phyloP scores from a whole-genome alignment of 2,329 filamentous ascomycete genomes.

The Nemania sp. region DNA sequence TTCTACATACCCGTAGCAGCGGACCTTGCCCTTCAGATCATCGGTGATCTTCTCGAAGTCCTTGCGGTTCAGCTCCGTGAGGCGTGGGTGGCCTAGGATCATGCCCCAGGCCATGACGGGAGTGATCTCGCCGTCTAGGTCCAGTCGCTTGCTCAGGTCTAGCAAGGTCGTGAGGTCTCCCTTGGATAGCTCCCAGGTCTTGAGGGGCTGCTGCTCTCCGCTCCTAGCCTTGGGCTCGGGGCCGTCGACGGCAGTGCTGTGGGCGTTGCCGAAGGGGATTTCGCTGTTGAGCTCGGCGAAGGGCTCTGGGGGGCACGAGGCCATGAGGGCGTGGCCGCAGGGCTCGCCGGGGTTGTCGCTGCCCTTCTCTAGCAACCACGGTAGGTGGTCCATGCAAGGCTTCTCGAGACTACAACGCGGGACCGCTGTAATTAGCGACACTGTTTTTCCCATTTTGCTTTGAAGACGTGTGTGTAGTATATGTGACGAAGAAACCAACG shows the following conservation, averaged over 20 bases:
- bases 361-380: slow-evolving; percentile 76
- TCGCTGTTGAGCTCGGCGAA: slow-evolving; percentile 63
- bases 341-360: slow-evolving; percentile 72
- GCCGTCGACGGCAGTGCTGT: slow-evolving; percentile 43
- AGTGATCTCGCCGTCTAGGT: slow-evolving; percentile 90
- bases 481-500: slow-evolving; percentile 20
- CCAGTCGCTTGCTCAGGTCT: slow-evolving; percentile 83
- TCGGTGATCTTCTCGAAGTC: slow-evolving; percentile 80
- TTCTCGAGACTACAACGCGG: slow-evolving; percentile 79
- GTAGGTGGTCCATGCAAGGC: slow-evolving; percentile 92
- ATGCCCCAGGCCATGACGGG: slow-evolving; percentile 95
- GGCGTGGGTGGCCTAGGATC: slow-evolving; percentile 77
- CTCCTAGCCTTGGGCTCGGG: slow-evolving; percentile 60
- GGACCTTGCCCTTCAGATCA: slow-evolving; percentile 81
- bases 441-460: slow-evolving; percentile 44
- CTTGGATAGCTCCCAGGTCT: slow-evolving; percentile 84
- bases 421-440: slow-evolving; percentile 60
- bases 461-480: too few species aligned
- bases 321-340: slow-evolving; percentile 94
- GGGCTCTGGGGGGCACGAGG: slow-evolving; percentile 82
- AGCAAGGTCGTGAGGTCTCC: slow-evolving; percentile 83
- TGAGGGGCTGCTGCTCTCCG: slow-evolving; percentile 60
- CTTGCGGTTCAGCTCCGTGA: slow-evolving; percentile 71
- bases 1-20: slow-evolving; percentile 86
- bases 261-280: slow-evolving; percentile 64